phyloP scores from a whole-genome alignment of 2,329 filamentous ascomycete genomes.

The Alternaria arborescens region DNA sequence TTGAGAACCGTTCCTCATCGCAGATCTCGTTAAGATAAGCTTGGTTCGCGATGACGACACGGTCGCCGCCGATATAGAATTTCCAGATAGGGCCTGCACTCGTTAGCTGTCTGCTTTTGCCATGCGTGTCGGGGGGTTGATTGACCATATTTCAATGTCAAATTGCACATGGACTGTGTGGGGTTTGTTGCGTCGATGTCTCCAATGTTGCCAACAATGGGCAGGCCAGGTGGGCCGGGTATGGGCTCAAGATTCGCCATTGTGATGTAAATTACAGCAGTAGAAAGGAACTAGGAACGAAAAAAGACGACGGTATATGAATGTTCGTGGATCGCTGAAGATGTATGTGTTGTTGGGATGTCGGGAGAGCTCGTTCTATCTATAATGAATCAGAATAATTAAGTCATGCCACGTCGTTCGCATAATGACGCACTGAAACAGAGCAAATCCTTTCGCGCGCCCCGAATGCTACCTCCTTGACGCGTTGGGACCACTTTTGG shows the following conservation, averaged over 20 bases:
- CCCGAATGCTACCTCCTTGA: constrained; percentile 14
- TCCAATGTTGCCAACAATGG: constrained; percentile 70
- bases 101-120: constrained; percentile 8
- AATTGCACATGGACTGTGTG: constrained; percentile 61
- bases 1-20: constrained; percentile 50
- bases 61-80: constrained; percentile 40
- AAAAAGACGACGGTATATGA: neutral
- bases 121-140: neutral
- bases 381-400: constrained; percentile 7
- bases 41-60: constrained; percentile 44
- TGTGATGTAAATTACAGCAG: neutral
- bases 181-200: constrained; percentile 70
- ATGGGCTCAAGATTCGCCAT: constrained; percentile 56
- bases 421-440: constrained; percentile 22
- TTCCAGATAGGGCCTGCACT: constrained; percentile 45
- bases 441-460: constrained; percentile 14
- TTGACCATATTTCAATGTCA: constrained; percentile 72
- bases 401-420: constrained; percentile 15
- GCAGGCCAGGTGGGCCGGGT: constrained; percentile 70
- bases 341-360: neutral
- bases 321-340: neutral
- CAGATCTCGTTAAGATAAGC: constrained; percentile 52
- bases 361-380: constrained; percentile 8
- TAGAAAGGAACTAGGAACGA: neutral
- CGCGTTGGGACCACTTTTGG: constrained; percentile 15